Evolutionary conservation across 2,329 filamentous ascomycete species (phyloP).

Genomic region (Daldinia sp.): DNA sequence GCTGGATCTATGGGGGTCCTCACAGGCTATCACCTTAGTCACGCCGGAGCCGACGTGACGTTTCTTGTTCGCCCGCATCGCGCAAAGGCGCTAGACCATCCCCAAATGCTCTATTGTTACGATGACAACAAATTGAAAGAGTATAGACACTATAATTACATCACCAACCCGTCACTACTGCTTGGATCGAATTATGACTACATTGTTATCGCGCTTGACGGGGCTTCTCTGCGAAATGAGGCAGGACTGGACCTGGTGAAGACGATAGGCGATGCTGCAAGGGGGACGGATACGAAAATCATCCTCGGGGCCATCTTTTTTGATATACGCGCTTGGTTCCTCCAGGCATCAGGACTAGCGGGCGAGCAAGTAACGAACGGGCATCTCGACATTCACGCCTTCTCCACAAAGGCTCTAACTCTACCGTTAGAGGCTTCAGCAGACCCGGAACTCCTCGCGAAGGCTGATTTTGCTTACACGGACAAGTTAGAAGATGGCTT

Average conservation of each 20-base stretch:
- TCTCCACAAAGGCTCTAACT: slow-evolving; percentile 16
- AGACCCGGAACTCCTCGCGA: background rate
- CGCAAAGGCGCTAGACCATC: slow-evolving; percentile 9
- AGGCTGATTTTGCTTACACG: background rate
- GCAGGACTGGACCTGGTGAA: slow-evolving; percentile 10
- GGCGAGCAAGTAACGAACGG: slow-evolving; percentile 20
- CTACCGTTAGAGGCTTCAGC: slow-evolving; percentile 5
- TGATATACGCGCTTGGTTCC: slow-evolving; percentile 24
- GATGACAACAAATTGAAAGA: slow-evolving; percentile 29
- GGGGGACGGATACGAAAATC: slow-evolving; percentile 20
- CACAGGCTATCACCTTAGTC: slow-evolving; percentile 19
- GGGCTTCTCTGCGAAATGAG: slow-evolving; percentile 12
- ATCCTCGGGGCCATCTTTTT: slow-evolving; percentile 5
- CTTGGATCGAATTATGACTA: slow-evolving; percentile 18
- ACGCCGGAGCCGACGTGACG: slow-evolving; percentile 24
- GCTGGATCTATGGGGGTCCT: slow-evolving; percentile 24
- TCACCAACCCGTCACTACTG: slow-evolving; percentile 13
- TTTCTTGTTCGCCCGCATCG: slow-evolving; percentile 29
- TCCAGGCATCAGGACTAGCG: slow-evolving; percentile 12
- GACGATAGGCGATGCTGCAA: slow-evolving; percentile 21
- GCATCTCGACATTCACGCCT: slow-evolving; percentile 27
- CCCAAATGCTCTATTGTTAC: slow-evolving; percentile 28
- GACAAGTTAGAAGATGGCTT: background rate
- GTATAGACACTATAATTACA: slow-evolving; percentile 13
- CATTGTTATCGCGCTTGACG: slow-evolving; percentile 26